A percentile compares a stretch with the other conserved stretches of the same genome.
phyloP scores from a whole-genome alignment of 768 basidiomycete species.

The Pisolithus albus region DNA sequence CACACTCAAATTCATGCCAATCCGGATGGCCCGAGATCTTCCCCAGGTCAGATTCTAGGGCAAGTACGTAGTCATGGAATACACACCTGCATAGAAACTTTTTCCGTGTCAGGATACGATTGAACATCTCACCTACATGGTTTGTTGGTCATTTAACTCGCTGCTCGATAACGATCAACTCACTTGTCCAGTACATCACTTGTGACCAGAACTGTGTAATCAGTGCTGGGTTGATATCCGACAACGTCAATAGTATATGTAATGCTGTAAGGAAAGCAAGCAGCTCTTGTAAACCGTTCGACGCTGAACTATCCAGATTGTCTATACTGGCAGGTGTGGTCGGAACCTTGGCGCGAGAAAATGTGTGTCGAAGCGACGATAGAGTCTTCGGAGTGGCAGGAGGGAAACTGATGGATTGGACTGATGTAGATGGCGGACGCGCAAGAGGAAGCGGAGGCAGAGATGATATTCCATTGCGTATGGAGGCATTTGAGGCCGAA shows the following conservation, averaged over 20 bases:
- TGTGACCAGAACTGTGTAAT: slow-evolving; percentile 93
- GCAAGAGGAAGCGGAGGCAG: slow-evolving; percentile 43
- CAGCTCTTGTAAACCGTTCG: slow-evolving; percentile 48
- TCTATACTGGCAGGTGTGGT: slow-evolving; percentile 42
- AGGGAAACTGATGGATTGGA: slow-evolving; percentile 34
- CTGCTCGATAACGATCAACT: slow-evolving; percentile 22
- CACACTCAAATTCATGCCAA: slow-evolving; percentile 75
- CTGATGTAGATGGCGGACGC: slow-evolving; percentile 49
- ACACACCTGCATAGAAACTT: slow-evolving; percentile 86
- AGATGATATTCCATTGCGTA: slow-evolving; percentile 33
- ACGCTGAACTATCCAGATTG: slow-evolving; percentile 40
- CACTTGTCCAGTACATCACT: slow-evolving; percentile 98
- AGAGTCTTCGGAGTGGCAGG: slow-evolving; percentile 48
- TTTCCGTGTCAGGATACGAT: slow-evolving; percentile 81
- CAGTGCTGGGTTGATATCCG: slow-evolving; percentile 85
- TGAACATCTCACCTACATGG: slow-evolving; percentile 70
- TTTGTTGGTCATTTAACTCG: slow-evolving; percentile 3
- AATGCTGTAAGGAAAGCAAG: slow-evolving; percentile 80
- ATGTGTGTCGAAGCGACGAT: slow-evolving; percentile 61
- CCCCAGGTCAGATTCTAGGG: slow-evolving; percentile 6
- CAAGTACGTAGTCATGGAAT: not conserved
- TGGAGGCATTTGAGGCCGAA: slow-evolving; percentile 24
- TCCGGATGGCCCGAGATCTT: slow-evolving; percentile 79
- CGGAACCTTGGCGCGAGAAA: slow-evolving; percentile 47
- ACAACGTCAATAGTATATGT: slow-evolving; percentile 74